Conservation (phyloP, 192 early-diverging fungal species). For the Mortierella alpina region DNA sequence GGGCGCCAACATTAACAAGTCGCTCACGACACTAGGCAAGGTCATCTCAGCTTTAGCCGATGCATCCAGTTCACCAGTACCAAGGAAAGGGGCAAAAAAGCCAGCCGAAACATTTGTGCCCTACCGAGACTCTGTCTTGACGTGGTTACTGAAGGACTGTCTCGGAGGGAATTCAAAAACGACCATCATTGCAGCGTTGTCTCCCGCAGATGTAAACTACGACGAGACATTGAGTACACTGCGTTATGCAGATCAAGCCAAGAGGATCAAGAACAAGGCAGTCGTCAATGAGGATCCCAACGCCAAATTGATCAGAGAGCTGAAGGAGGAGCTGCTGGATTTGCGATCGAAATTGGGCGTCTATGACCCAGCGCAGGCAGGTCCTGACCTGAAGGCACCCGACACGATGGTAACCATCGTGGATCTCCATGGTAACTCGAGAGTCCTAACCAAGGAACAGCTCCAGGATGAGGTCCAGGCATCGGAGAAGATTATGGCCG, state of each 20-base stretch:
- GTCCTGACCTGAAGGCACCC: slow-evolving; percentile 9
- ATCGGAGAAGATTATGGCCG: slow-evolving; percentile 86
- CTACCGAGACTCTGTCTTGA: slow-evolving; percentile 92
- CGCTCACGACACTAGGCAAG: slow-evolving; percentile 91
- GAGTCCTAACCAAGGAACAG: slow-evolving; percentile 61
- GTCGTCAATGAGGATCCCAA: slow-evolving; percentile 92
- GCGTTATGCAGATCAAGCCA: slow-evolving; percentile 91
- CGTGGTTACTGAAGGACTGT: slow-evolving; percentile 88
- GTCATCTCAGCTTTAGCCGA: slow-evolving; percentile 92
- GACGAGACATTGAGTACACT: slow-evolving; percentile 87
- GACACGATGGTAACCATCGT: slow-evolving; percentile 55
- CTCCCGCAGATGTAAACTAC: slow-evolving; percentile 73
- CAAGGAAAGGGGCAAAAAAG: slow-evolving; percentile 58
- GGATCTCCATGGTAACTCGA: slow-evolving; percentile 56
- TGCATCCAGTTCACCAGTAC: slow-evolving; percentile 55
- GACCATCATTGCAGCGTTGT: slow-evolving; percentile 83
- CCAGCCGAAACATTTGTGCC: slow-evolving; percentile 75
- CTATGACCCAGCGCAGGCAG: slow-evolving; percentile 53
- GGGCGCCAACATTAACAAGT: slow-evolving; percentile 96
- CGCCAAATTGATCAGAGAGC: slow-evolving; percentile 81
- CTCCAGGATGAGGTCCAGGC: slow-evolving; percentile 85
- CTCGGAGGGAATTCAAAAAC: slow-evolving; percentile 88
- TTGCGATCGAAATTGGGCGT: slow-evolving; percentile 70
- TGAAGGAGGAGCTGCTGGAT: slow-evolving; percentile 82
- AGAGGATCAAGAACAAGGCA: slow-evolving; percentile 90